Evolutionary conservation across 78 protist species (phyloP).

Genomic region (Capsaspora owczarzaki): DNA sequence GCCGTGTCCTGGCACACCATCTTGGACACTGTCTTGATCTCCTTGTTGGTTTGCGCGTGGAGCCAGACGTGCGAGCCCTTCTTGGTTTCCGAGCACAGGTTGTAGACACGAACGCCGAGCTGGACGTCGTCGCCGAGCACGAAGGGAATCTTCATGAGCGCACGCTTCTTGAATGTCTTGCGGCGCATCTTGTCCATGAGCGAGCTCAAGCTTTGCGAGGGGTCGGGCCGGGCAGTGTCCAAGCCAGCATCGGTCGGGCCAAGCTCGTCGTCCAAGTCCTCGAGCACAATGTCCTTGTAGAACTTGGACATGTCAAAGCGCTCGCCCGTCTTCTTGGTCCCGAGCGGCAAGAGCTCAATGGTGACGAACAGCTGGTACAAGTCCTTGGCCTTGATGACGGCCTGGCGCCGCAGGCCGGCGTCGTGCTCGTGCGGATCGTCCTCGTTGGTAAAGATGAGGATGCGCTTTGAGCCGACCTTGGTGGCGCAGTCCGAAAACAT

Average conservation of each 20-base stretch:
- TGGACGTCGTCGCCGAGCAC: not conserved
- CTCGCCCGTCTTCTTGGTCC: too few relatives aligned
- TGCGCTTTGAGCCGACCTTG: constrained; percentile 11
- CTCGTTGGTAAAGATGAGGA: constrained; percentile 18
- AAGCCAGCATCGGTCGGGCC: too few relatives aligned
- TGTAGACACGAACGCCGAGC: constrained; percentile 12
- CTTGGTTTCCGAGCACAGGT: constrained; percentile 4
- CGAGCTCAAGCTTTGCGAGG: not conserved
- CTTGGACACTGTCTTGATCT: not conserved
- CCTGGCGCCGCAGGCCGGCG: too few relatives aligned
- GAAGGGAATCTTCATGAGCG: not conserved
- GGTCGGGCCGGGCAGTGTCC: not conserved
- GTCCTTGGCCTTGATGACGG: too few relatives aligned
- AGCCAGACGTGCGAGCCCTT: not conserved
- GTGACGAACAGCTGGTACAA: too few relatives aligned
- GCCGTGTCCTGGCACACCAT: not conserved
- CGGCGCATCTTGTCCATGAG: not conserved
- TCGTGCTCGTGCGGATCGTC: constrained; percentile 11
- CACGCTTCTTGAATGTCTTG: constrained; percentile 15
- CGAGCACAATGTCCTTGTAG: too few relatives aligned
- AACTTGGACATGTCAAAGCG: too few relatives aligned
- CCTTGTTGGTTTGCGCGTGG: not conserved
- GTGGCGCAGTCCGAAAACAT: not conserved
- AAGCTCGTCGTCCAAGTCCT: too few relatives aligned
- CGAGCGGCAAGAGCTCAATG: too few relatives aligned